phyloP scores from a whole-genome alignment of 2,329 filamentous ascomycete genomes.

The Apiospora rasikravindrae region DNA sequence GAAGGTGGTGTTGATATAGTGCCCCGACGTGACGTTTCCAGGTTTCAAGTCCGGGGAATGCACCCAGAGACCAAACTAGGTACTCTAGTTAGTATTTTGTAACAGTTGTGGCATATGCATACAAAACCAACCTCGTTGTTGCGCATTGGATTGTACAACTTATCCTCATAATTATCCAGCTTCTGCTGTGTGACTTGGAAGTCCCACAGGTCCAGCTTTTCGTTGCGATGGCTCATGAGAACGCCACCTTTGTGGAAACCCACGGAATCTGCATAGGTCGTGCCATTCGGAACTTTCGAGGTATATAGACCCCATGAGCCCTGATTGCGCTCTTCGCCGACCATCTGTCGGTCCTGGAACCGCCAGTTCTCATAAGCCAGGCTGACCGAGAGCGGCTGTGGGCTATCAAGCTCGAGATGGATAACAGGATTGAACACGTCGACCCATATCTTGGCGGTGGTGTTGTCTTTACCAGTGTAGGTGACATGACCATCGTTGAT shows the following conservation, averaged over 20 bases:
- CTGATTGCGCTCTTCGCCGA: slow-evolving; percentile 17
- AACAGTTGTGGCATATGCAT: too few species aligned
- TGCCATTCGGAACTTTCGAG: slow-evolving; percentile 18
- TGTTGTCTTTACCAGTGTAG: slow-evolving; percentile 9
- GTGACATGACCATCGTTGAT: slow-evolving; percentile 14
- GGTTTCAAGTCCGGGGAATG: slow-evolving; percentile 1
- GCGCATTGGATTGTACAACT: slow-evolving; percentile 15
- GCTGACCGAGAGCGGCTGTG: background rate
- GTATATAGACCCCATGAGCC: slow-evolving; percentile 13
- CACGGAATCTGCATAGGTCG: slow-evolving; percentile 1
- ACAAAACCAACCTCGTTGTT: background rate
- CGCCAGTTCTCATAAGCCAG: slow-evolving; percentile 15
- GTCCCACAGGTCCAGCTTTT: slow-evolving; percentile 15
- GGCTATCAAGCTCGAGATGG: slow-evolving; percentile 10
- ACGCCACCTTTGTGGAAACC: background rate
- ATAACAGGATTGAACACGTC: slow-evolving; percentile 13
- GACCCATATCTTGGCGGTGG: slow-evolving; percentile 16
- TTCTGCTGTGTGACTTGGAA: slow-evolving; percentile 10
- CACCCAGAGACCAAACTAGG: slow-evolving; percentile 17
- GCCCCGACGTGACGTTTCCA: background rate
- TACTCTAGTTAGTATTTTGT: background rate
- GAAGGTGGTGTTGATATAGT: slow-evolving; percentile 13
- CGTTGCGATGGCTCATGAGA: slow-evolving; percentile 19
- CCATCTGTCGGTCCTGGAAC: background rate
- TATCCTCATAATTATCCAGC: background rate